Evolutionary conservation across 345 rosid species (phyloP).

Genomic region (Pistacia vera): DNA sequence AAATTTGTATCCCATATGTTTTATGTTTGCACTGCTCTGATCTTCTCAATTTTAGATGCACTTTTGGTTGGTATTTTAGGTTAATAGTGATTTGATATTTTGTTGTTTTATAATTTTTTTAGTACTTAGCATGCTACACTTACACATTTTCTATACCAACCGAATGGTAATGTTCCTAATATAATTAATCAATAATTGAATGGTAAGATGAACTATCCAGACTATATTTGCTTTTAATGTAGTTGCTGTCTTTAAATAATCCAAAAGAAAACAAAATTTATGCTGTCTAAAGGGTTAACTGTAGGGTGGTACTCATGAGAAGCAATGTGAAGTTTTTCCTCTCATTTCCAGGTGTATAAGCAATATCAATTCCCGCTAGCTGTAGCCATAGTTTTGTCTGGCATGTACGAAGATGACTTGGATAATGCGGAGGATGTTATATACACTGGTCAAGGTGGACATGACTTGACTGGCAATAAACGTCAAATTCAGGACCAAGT

Average conservation of each 20-base stretch:
- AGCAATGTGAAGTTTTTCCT: not conserved
- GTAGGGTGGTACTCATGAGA: not conserved
- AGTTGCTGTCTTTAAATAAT: not conserved
- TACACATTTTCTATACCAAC: not conserved
- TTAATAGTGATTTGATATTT: not conserved
- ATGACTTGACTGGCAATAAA: conserved; percentile 77
- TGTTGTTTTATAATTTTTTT: not conserved
- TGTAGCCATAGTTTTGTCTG: conserved; percentile 76
- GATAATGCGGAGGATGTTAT: conserved; percentile 90
- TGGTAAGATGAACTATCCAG: not conserved
- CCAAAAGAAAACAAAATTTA: not conserved
- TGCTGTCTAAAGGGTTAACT: not conserved
- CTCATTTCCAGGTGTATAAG: conserved; percentile 47
- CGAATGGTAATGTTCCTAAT: not conserved
- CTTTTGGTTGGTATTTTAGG: not conserved
- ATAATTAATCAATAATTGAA: not conserved
- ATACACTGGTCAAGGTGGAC: conserved; percentile 97
- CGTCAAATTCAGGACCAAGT: conserved; percentile 80
- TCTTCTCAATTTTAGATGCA: not conserved
- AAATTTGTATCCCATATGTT: not conserved
- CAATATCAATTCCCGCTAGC: conserved; percentile 69
- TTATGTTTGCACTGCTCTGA: not conserved
- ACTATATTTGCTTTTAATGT: not conserved
- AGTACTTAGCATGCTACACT: not conserved
- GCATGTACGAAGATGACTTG: conserved; percentile 94